phyloP scores from a whole-genome alignment of 495 filamentous ascomycete species.

The Sordaria brevicollis region DNA sequence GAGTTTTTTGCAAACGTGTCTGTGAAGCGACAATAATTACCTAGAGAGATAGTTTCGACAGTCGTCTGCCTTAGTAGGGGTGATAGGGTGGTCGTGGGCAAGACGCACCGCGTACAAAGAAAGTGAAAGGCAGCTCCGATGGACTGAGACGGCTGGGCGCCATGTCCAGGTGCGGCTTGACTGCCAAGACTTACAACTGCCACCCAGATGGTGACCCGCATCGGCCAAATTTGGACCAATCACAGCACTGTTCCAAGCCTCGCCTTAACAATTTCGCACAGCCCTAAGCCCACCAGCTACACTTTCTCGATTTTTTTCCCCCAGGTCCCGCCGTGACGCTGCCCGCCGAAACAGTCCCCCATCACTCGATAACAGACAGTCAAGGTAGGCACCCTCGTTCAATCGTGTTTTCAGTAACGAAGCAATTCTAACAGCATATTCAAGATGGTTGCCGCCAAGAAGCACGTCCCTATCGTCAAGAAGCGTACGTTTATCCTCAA shows the following conservation, averaged over 20 bases:
- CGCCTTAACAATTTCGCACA: slow-evolving; percentile 23
- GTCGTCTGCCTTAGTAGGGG: background rate
- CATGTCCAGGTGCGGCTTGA: background rate
- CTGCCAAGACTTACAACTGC: background rate
- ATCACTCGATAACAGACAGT: slow-evolving; percentile 32
- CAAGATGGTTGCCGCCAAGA: slow-evolving; percentile 97
- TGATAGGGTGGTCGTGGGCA: background rate
- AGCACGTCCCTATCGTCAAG: slow-evolving; percentile 98
- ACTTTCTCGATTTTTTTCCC: slow-evolving; percentile 29
- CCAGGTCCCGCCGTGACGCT: slow-evolving; percentile 26
- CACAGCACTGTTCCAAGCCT: background rate
- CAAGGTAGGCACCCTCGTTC: slow-evolving; percentile 30
- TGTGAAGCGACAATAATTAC: no score
- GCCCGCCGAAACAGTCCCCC: slow-evolving; percentile 24
- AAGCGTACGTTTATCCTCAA: slow-evolving; percentile 65
- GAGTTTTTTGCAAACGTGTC: no score
- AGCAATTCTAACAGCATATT: slow-evolving; percentile 22
- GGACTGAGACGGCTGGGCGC: background rate
- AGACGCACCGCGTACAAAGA: background rate
- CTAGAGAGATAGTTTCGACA: no score
- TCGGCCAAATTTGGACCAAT: background rate
- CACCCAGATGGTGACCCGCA: background rate
- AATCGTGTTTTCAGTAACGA: background rate
- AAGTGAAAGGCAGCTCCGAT: background rate
- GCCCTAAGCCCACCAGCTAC: slow-evolving; percentile 25